A percentile compares a stretch with the other conserved stretches of the same genome.
phyloP scores from a whole-genome alignment of 768 basidiomycete genomes.

The Psilocybe tampanensis region DNA sequence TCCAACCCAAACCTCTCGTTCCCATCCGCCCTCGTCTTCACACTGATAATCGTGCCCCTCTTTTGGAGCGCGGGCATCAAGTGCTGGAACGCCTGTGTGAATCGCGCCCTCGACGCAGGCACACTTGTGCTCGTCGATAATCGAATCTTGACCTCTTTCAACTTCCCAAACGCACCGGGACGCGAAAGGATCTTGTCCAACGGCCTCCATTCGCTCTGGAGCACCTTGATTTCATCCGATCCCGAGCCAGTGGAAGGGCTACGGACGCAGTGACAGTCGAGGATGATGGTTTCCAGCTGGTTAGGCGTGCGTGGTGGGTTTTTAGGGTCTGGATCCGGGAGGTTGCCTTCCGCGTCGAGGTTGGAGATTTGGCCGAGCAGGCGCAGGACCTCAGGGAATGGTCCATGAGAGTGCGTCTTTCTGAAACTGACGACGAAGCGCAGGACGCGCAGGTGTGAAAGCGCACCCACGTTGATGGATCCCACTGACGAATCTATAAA shows the following conservation, averaged over 20 bases:
- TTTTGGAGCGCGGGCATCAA: conserved; percentile 7
- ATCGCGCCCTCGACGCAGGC: background rate
- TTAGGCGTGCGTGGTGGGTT: background rate
- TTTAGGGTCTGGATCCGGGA: background rate
- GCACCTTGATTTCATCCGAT: conserved; percentile 5
- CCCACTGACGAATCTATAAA: conserved; percentile 16
- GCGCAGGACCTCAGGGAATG: conserved; percentile 18
- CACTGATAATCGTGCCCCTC: background rate
- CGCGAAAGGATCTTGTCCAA: conserved; percentile 16
- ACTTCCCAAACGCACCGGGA: background rate
- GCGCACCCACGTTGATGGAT: conserved; percentile 14
- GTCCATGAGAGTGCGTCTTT: conserved; percentile 10
- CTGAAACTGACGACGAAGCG: conserved; percentile 22
- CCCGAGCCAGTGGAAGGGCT: background rate
- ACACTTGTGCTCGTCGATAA: conserved; percentile 15
- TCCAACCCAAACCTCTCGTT: conserved; percentile 8
- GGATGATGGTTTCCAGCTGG: conserved; percentile 13
- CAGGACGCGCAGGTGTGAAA: conserved; percentile 14
- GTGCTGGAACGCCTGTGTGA: conserved; percentile 12
- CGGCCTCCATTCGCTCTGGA: conserved; percentile 17
- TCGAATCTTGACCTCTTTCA: conserved; percentile 15
- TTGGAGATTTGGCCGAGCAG: conserved; percentile 11
- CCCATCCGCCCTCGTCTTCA: background rate
- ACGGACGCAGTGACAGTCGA: conserved; percentile 22
- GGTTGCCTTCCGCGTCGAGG: background rate